A percentile compares a stretch with the other conserved stretches of the same genome.
Evolutionary conservation across 371 early-diverging fungal genomes (phyloP).

Genomic region (Mortierella sp.): DNA sequence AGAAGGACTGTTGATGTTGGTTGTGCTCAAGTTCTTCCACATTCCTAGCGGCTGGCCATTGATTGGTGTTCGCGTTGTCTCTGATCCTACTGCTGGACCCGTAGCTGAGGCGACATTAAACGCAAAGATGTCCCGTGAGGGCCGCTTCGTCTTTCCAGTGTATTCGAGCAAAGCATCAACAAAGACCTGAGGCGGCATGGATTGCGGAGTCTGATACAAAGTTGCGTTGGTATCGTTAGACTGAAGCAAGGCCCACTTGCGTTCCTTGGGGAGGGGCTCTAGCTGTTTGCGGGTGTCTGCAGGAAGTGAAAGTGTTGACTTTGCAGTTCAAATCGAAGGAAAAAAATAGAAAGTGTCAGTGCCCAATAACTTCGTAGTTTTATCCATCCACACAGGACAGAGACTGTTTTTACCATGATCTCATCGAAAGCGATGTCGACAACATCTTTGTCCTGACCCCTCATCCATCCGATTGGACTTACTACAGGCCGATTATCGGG

Average conservation of each 20-base stretch:
- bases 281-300: constrained; percentile 16
- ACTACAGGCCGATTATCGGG: background rate
- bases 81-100: background rate
- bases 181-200: constrained; percentile 45
- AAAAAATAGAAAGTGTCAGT: background rate
- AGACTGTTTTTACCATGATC: constrained; percentile 25
- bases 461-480: background rate
- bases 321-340: background rate
- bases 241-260: constrained; percentile 42
- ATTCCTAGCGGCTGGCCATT: constrained; percentile 14
- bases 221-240: constrained; percentile 38
- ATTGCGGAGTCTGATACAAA: constrained; percentile 30
- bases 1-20: constrained; percentile 4
- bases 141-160: constrained; percentile 27
- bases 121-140: constrained; percentile 12
- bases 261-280: constrained; percentile 34
- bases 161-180: constrained; percentile 32
- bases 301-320: constrained; percentile 33
- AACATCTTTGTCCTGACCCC: constrained; percentile 18
- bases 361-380: background rate
- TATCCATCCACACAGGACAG: background rate
- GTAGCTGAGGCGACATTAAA: constrained; percentile 4
- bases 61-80: background rate
- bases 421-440: constrained; percentile 42
- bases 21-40: constrained; percentile 35